Evolutionary conservation across 2,329 filamentous ascomycete genomes (phyloP), one percentile per base, ranked within the genome.

Genomic region (Trichoderma sp.): DNA sequence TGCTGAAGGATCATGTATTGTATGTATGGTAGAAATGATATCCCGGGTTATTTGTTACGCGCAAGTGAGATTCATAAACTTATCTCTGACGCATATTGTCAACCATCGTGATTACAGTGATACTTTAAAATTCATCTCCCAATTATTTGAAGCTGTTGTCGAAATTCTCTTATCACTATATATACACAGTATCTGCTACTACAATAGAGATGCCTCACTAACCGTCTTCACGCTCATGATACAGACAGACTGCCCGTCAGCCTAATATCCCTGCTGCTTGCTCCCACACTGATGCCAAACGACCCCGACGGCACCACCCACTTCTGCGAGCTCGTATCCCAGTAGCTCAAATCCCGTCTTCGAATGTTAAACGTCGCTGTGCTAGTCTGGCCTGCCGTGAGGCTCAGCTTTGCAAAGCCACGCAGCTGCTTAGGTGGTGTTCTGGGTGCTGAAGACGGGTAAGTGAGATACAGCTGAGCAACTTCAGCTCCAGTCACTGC

Each of bases 281-380:
- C 80, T 2, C 84, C 85, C 0, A 86, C 81, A 11, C 74, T 78
- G 36, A 86, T 77, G 0, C 74, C 80, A 74, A 86, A 86, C 15
- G 75, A 79, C 0, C 85, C 85, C 17, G 76, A 75, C 6, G 87
- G 85, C 17, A 73, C 68, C 17, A 71, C 76, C 91, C 91, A 94
- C 68, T 90, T 85, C 80, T 92, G 85, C 0, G 76, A 78, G 39
- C 85, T 83, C 79, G 92, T 90, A 74, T 92, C 88, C 85, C 89
- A 93, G 81, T 88, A 92, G 73, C 87, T 88, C 0, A 88, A 84
- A 0, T 90, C 89, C 68, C 90, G 87, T 79, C 90, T 91, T 72
- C 86, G 78, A 17, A 89, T 77, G 3, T 81, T 80, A 8, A 93
- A 82, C 30, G 84, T 81, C 1, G 88, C 87, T 11, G 73, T 81